Evolutionary conservation across 768 basidiomycete genomes (phyloP), one percentile per base, ranked within the genome.

Genomic region (Suillus lakei): DNA sequence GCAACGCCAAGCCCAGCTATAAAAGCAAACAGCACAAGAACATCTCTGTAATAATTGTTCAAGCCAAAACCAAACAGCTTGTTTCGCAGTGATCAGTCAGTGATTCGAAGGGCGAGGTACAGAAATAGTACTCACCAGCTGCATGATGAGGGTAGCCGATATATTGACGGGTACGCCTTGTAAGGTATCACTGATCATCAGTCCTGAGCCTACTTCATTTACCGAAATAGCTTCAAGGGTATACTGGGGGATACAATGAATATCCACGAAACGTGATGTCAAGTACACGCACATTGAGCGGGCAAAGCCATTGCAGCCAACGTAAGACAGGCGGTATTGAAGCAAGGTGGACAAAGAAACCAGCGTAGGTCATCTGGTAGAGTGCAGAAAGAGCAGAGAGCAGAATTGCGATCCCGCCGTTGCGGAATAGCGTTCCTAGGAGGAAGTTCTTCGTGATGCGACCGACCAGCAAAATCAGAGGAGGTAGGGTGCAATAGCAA

Each of bases 241-340:
- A 74, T 88, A 94, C 75, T 76, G 51, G 38, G 1, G 58, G 28
- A 28, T 41, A 30, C 10, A 6, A 28, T 48, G 2, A 30, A 54
- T 21, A 9, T 16, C 3, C 18, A 21, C 21, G 58, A 41, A 28
- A 59, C 18, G 18, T 13, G 58, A 21, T 12, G 39, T 30, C 39
- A 41, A 30, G 12, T 30, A 21, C 54, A 44, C 68, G 21, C 51
- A 77, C 75, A 76, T 95, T 95, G 55, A 95, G 83, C 44, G 93
- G 92, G 62, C 91, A 91, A 64, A 96, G 70, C 91, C 94, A 98
- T 72, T 96, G 91, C 61, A 98, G 81, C 96, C 96, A 99, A 18
- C 96, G 86, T 1, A 99, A 84, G 2, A 96, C 94, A 2, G 93
- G 92, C 4, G 96, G 95, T 65, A 99, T 97, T 65, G 85, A 82